Conservation (phyloP, 192 early-diverging fungal species). For the Powellomyces hirtus region DNA sequence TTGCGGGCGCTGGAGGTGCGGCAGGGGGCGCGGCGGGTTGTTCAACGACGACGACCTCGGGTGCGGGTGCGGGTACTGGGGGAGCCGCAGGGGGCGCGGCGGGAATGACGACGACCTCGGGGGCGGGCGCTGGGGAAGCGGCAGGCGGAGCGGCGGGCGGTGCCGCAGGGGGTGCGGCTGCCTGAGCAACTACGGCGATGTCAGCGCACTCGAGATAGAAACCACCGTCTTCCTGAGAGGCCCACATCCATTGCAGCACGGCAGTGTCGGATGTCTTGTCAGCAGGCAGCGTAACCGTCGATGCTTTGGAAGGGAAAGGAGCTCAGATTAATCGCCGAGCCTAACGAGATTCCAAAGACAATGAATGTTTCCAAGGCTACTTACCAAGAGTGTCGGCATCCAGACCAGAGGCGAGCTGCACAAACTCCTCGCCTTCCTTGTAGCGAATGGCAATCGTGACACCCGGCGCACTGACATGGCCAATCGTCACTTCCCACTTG, state of each 20-base stretch:
- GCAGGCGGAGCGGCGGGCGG: neutral
- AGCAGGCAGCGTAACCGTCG: conserved; percentile 33
- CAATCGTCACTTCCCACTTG: conserved; percentile 38
- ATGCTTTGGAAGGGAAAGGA: neutral
- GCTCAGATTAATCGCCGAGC: too few species aligned
- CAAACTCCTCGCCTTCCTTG: conserved; percentile 18
- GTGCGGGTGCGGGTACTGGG: neutral
- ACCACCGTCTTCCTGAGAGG: conserved; percentile 42
- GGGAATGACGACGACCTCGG: neutral
- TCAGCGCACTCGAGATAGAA: conserved; percentile 50
- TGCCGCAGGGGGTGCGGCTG: neutral
- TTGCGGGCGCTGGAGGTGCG: neutral
- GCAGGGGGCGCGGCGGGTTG: neutral
- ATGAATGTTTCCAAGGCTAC: neutral
- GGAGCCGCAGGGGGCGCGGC: neutral
- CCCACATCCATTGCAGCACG: conserved; percentile 50
- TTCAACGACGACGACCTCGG: neutral
- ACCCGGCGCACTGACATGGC: conserved; percentile 34
- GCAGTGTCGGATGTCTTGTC: conserved; percentile 35
- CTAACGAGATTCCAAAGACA: neutral
- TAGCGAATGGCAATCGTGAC: conserved; percentile 38
- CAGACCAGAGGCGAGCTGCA: conserved; percentile 25
- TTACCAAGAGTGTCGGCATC: conserved; percentile 19
- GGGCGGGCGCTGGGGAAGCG: neutral
- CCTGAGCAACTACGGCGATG: conserved; percentile 17